Evolutionary conservation across 139 green algal species (phyloP).

Genomic region (Edaphochlamys debaryana): DNA sequence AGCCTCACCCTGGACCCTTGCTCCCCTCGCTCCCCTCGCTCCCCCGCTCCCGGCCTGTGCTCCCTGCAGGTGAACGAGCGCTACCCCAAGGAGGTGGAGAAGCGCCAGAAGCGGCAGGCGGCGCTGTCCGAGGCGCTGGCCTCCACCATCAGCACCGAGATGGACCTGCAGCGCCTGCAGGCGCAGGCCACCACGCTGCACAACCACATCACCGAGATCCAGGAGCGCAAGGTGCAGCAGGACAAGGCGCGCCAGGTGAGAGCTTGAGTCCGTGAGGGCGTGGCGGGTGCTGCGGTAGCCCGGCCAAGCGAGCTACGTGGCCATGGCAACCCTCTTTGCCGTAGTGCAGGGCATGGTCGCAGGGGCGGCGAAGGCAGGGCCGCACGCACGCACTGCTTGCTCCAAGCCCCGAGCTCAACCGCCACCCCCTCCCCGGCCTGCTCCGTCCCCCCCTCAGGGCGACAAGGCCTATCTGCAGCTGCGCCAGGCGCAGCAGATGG

Average conservation of each 20-base stretch:
- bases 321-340: too few species aligned
- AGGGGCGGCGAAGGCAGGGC: too few species aligned
- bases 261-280: too few species aligned
- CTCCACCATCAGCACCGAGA: constrained; percentile 61
- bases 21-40: too few species aligned
- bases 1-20: too few species aligned
- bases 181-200: constrained; percentile 54
- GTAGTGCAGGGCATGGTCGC: too few species aligned
- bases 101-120: constrained; percentile 54
- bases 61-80: constrained; percentile 53
- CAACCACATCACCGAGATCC: constrained; percentile 54
- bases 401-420: too few species aligned
- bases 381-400: too few species aligned
- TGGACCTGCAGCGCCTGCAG: constrained; percentile 64
- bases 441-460: constrained; percentile 15
- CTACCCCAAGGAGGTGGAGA: constrained; percentile 65
- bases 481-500: constrained; percentile 69
- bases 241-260: constrained; percentile 38
- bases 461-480: constrained; percentile 70
- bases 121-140: constrained; percentile 62
- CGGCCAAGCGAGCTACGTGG: too few species aligned
- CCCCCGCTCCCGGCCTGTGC: too few species aligned
- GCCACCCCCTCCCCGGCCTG: too few species aligned
- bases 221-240: constrained; percentile 50
- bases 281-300: too few species aligned